Base-by-base conservation (phyloP, 2,329 filamentous ascomycete genomes). In the Ophiostoma sp. region DNA sequence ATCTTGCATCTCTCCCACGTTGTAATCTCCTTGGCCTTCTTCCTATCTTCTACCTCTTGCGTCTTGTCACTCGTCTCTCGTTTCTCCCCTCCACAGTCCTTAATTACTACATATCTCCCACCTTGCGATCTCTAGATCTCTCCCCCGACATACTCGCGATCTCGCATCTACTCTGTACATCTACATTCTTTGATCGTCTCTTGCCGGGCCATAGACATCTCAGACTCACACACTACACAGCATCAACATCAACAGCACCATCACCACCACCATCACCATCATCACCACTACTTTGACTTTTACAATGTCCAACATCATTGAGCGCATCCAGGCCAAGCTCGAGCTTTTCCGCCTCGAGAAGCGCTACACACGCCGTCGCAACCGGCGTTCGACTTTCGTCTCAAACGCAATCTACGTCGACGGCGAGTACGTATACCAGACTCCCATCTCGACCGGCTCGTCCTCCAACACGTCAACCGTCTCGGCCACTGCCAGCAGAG, bases 301-400 rank as follows among this genome's bases (percentile, higher is more conserved):
- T 10, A 57, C 57, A 39, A 71, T 71, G 69, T 27, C 72, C 17
- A 69, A 82, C 75, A 77, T 89, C 76, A 77, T 89, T 75, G 83
- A 87, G 72, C 84, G 85, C 78, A 85, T 89, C 78, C 84, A 89
- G 75, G 84, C 86, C 72, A 87, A 91, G 84, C 83, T 96, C 76
- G 93, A 98, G 84, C 88, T 98, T 77, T 95, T 96, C 85, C 92
- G 93, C 67, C 89, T 98, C 75, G 94, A 98, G 83, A 90, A 97
- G 83, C 90, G 93, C 76, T 98, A 98, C 84, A 96, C 94, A 68
- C 91, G 91, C 77, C 90, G 93, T 78, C 93, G 94, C 76, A 81
- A 88, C 76, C 92, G 94, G 76, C 92, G 94, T 79, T 94, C 89
- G 69, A 95, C 92, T 72, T 97, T 96, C 79, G 89, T 91, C 77